phyloP scores from a whole-genome alignment of 371 early-diverging fungal species.

The Lichtheimia ramosa region DNA sequence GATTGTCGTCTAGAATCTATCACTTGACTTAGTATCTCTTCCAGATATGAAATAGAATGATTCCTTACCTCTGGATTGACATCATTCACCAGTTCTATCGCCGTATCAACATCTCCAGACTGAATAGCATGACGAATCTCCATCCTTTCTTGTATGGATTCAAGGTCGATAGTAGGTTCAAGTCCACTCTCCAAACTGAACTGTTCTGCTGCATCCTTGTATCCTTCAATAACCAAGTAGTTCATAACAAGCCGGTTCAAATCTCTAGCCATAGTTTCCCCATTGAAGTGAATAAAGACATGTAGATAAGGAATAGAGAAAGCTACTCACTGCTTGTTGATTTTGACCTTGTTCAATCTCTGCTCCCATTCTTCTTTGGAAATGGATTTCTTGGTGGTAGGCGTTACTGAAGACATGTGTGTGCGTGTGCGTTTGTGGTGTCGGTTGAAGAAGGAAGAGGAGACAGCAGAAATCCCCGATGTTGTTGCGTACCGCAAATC shows the following conservation, averaged over 20 bases:
- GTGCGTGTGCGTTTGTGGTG: too few species aligned
- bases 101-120: conserved; percentile 86
- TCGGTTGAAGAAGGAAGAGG: too few species aligned
- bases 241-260: conserved; percentile 97
- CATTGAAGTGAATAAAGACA: neutral
- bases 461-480: neutral
- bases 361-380: conserved; percentile 66
- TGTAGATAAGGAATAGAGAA: neutral
- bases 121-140: conserved; percentile 91
- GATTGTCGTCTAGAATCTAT: conserved; percentile 93
- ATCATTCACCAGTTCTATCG: conserved; percentile 94
- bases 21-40: neutral
- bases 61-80: conserved; percentile 90
- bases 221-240: conserved; percentile 96
- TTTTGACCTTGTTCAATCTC: conserved; percentile 56
- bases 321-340: conserved; percentile 64
- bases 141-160: conserved; percentile 93
- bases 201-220: conserved; percentile 96
- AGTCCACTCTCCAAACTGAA: conserved; percentile 87
- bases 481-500: too few species aligned
- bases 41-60: too few species aligned
- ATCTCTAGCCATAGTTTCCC: conserved; percentile 55
- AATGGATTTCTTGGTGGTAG: conserved; percentile 45
- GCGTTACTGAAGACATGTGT: conserved; percentile 13
- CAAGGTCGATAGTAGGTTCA: conserved; percentile 75